phyloP scores from a whole-genome alignment of 768 basidiomycete genomes.

The Trametes gibbosa region DNA sequence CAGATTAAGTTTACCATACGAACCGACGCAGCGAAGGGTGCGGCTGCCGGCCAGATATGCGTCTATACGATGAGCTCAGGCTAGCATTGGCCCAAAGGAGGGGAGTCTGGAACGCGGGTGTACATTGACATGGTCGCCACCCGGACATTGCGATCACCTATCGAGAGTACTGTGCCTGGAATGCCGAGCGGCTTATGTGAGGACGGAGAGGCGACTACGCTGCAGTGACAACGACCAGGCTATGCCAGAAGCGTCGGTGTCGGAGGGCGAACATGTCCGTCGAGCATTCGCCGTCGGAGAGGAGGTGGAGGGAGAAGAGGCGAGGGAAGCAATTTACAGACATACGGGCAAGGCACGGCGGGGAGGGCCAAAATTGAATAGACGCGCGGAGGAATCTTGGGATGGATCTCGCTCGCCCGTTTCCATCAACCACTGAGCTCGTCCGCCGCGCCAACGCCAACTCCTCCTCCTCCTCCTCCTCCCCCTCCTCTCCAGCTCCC shows the following conservation, averaged over 20 bases:
- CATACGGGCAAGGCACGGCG: constrained; percentile 5
- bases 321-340: background rate
- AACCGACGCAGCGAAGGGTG: no score
- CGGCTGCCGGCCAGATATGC: no score
- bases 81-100: no score
- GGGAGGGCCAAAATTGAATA: constrained; percentile 20
- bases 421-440: background rate
- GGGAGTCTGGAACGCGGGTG: no score
- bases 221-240: no score
- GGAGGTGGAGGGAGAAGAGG: background rate
- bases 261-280: background rate
- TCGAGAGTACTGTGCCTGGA: no score
- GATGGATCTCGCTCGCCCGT: background rate
- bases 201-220: no score
- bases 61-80: no score
- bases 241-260: no score
- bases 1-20: background rate
- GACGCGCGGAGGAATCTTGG: constrained; percentile 16
- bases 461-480: background rate
- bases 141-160: no score
- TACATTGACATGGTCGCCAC: no score
- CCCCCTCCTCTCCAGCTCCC: background rate
- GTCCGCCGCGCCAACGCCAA: background rate
- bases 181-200: no score
- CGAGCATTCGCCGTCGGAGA: background rate